Evolutionary conservation across 495 filamentous ascomycete species (phyloP), one percentile per base, ranked within the genome.

Genomic region (Pseudomonodictys pantanalensis): DNA sequence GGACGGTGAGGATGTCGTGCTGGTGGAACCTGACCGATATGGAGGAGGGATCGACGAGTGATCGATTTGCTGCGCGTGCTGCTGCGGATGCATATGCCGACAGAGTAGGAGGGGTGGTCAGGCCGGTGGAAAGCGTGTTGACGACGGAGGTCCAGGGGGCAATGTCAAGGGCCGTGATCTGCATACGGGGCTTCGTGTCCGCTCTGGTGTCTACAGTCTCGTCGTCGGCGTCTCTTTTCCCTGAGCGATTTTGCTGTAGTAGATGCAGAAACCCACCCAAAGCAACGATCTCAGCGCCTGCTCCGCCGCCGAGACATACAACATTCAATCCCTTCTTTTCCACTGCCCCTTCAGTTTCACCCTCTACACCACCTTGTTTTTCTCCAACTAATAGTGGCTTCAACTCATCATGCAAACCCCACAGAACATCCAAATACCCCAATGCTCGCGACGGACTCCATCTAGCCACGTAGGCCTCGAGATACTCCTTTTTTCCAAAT

Each of bases 371-470:
- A n/a, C n/a, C n/a, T n/a, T n/a, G n/a, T n/a, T n/a, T n/a, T n/a
- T n/a, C n/a, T n/a, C n/a, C n/a, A n/a, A n/a, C n/a, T n/a, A 57
- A 23, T 7, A 24, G 12, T 1, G 61, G 45, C 7, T 54, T 2
- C 18, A 84, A 25, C 29, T 81, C 68, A 1, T 70, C 68, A 18
- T 60, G 58, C 80, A 70, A 26, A 30, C 77, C 79, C 18, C 72
- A 62, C 26, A 97, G 78, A 3, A 96, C 68, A 6, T 82, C 76
- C 29, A 80, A 71, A 73, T 97, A 98, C 58, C 86, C 90, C 24
- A 96, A 75, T 2, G 90, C 88, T 38, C 93, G 73, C 30, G 84
- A 81, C 10, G 92, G 86, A 69, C 89, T 95, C 89, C 90, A 98
- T 52, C 93, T 77, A 57, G 88, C 78, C 3, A 89, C 88, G 75